Percentiles rank a stretch among this genome's conserved stretches.
These are phyloP conservation scores for Cyclostephanos tholiformis DNA, from an alignment of 108 stramenopile genomes.

Conservation along the genomic window DNA sequence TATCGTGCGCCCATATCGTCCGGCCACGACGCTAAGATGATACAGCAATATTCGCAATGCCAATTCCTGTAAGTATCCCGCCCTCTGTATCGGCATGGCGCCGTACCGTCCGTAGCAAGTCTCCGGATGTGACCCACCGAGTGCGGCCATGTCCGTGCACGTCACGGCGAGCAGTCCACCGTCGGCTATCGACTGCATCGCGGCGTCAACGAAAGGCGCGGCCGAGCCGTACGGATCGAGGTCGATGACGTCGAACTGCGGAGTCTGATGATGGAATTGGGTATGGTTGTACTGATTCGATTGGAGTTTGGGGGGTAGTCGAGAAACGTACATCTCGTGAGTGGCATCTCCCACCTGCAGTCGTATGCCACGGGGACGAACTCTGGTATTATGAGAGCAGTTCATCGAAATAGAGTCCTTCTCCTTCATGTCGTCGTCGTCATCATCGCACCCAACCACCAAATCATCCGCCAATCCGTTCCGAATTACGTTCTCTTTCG, in stretches of 20 bases:
- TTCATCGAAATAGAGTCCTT: neutral
- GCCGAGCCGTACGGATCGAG: constrained; percentile 99
- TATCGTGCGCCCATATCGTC: constrained; percentile 88
- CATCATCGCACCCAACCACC: constrained; percentile 10
- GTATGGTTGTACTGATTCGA: constrained; percentile 36
- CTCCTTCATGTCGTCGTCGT: neutral
- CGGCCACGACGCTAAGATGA: constrained; percentile 84
- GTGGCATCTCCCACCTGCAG: constrained; percentile 81
- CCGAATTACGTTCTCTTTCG: constrained; percentile 69
- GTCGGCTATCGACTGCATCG: constrained; percentile 87
- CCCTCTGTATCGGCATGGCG: constrained; percentile 81
- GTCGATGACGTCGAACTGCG: constrained; percentile 94
- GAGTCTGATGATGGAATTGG: constrained; percentile 48
- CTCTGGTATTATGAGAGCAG: neutral
- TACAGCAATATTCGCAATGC: constrained; percentile 93
- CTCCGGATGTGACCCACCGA: constrained; percentile 94
- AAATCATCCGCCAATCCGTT: constrained; percentile 21
- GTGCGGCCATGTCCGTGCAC: constrained; percentile 97
- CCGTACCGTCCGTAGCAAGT: constrained; percentile 94
- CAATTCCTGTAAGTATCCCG: constrained; percentile 94
- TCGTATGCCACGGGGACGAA: constrained; percentile 62
- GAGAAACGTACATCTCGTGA: constrained; percentile 78
- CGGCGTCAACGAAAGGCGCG: constrained; percentile 95
- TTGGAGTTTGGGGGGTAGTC: constrained; percentile 51
- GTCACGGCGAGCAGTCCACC: constrained; percentile 96